phyloP scores from a whole-genome alignment of 768 basidiomycete species.

The Lactarius hengduanensis region DNA sequence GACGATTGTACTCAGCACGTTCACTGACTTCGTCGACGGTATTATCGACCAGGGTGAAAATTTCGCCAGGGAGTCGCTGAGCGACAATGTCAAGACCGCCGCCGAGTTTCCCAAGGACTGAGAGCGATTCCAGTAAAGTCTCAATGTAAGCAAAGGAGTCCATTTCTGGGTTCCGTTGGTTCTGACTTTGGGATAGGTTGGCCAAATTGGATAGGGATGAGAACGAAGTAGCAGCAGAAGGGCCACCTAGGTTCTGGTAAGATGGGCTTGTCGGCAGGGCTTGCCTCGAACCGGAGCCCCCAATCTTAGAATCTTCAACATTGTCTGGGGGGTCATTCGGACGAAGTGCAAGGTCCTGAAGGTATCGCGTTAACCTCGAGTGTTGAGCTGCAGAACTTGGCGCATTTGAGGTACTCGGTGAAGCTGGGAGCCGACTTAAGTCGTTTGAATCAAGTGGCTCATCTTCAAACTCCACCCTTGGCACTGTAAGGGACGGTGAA shows the following conservation, averaged over 20 bases:
- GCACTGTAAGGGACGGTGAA: slow-evolving; percentile 45
- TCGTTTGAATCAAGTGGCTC: slow-evolving; percentile 37
- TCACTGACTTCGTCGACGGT: slow-evolving; percentile 93
- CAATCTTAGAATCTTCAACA: slow-evolving; percentile 44
- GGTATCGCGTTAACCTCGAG: slow-evolving; percentile 58
- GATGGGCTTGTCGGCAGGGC: slow-evolving; percentile 25
- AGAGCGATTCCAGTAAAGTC: slow-evolving; percentile 87
- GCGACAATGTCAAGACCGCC: slow-evolving; percentile 77
- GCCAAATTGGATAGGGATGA: slow-evolving; percentile 28
- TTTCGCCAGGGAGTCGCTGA: slow-evolving; percentile 80
- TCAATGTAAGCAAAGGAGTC: slow-evolving; percentile 95
- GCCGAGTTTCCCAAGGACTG: slow-evolving; percentile 86
- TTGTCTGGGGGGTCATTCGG: slow-evolving; percentile 80
- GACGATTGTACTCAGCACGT: slow-evolving; percentile 73
- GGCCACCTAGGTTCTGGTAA: slow-evolving; percentile 25
- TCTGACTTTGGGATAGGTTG: slow-evolving; percentile 22
- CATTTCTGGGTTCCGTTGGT: slow-evolving; percentile 70
- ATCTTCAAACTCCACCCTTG: slow-evolving; percentile 62
- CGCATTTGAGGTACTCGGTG: slow-evolving; percentile 41
- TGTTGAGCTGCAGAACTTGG: slow-evolving; percentile 44
- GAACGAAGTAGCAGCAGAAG: slow-evolving; percentile 30
- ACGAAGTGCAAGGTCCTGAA: slow-evolving; percentile 62
- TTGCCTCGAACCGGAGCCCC: slow-evolving; percentile 29
- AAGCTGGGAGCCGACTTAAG: slow-evolving; percentile 31
- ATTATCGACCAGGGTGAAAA: slow-evolving; percentile 79